Evolutionary conservation across 106 monocot genomes (phyloP).

Genomic region (Dendrobium catenatum): DNA sequence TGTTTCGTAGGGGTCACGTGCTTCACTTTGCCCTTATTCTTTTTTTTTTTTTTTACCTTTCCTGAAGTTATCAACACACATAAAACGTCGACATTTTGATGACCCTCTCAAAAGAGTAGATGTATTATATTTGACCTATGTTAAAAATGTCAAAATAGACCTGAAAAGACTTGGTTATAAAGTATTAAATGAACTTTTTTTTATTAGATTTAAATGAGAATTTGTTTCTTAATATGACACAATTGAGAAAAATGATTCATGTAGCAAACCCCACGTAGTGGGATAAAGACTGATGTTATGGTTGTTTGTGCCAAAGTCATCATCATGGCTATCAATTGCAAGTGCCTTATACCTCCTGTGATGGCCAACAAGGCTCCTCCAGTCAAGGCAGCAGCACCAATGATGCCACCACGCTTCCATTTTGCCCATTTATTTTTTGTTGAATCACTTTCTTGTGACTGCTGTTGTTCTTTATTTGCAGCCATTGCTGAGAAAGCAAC

Average conservation of each 20-base stretch:
- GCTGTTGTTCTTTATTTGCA: conserved; percentile 59
- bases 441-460: conserved; percentile 37
- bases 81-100: no score
- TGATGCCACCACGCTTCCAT: conserved; percentile 94
- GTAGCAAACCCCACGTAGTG: no score
- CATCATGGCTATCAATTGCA: neutral
- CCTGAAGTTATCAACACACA: neutral
- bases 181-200: no score
- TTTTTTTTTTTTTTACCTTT: neutral
- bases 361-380: conserved; percentile 89
- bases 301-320: neutral
- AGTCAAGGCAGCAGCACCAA: conserved; percentile 94
- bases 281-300: no score
- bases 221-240: no score
- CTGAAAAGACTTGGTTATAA: no score
- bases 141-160: no score
- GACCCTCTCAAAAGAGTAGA: no score
- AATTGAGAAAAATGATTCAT: no score
- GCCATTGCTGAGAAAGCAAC: conserved; percentile 97
- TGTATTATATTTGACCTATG: no score
- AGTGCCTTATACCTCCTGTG: conserved; percentile 60
- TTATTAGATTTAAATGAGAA: no score
- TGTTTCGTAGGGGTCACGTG: neutral
- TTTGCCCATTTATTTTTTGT: conserved; percentile 59
- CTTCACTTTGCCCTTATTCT: neutral